A percentile compares a stretch with the other conserved stretches of the same genome.
These are phyloP conservation scores for Cyclotella baltica DNA, from an alignment of 108 stramenopile species.

Conservation along the genomic window DNA sequence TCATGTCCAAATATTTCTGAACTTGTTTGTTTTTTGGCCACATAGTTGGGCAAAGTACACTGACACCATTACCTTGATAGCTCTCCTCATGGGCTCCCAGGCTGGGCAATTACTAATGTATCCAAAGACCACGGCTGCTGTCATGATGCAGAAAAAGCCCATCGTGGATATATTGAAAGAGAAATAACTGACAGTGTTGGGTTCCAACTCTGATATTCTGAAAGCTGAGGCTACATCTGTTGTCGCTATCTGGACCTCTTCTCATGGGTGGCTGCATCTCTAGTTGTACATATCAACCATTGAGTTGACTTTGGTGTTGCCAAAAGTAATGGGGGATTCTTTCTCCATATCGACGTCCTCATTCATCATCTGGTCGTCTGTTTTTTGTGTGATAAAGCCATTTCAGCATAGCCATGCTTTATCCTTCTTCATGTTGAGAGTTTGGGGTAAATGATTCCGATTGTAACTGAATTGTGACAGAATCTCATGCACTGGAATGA, in stretches of 20 bases:
- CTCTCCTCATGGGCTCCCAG: slow-evolving; percentile 11
- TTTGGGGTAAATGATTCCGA: background rate
- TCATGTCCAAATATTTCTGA: too few species aligned
- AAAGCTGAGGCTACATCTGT: slow-evolving; percentile 17
- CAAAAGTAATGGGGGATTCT: background rate
- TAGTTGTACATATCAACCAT: background rate
- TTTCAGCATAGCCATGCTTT: background rate
- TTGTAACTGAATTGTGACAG: background rate
- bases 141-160: background rate
- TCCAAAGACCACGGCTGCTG: slow-evolving; percentile 15
- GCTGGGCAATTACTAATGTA: background rate
- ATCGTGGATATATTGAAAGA: background rate
- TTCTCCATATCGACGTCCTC: background rate
- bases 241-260: background rate
- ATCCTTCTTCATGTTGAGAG: background rate
- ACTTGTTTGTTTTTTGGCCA: too few species aligned
- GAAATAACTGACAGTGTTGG: background rate
- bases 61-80: background rate
- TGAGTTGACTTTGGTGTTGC: background rate
- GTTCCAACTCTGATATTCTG: background rate
- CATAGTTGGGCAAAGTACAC: background rate
- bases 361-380: background rate
- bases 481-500: too few species aligned
- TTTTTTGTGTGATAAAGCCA: background rate
- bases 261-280: background rate